Percentiles rank a stretch among this genome's conserved stretches.
Conservation (phyloP, 106 monocot genomes). For the Agapanthus africanus region DNA sequence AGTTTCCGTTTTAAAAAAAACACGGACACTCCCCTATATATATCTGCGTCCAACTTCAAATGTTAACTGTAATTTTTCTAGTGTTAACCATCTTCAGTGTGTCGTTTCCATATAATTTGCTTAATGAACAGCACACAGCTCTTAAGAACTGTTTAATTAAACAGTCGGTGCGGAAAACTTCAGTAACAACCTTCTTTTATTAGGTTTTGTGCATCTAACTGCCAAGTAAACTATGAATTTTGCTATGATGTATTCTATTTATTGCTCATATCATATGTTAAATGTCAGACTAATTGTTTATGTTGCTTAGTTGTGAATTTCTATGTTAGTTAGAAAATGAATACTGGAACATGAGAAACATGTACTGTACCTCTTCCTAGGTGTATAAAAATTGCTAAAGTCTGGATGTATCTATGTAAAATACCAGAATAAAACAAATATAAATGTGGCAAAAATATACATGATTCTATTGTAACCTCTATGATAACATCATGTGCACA, state of each 20-base stretch:
- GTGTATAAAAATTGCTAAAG: background rate
- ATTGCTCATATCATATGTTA: background rate
- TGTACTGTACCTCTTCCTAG: background rate
- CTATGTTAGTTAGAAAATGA: background rate
- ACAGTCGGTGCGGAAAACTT: background rate
- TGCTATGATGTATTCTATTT: background rate
- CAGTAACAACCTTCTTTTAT: constrained; percentile 2
- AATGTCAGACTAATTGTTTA: background rate
- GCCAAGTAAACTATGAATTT: constrained; percentile 31
- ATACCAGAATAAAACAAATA: background rate
- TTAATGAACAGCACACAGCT: background rate
- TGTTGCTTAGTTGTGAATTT: background rate
- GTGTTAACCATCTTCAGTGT: background rate
- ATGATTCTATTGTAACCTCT: background rate
- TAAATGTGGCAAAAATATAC: background rate
- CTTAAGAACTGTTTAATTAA: background rate
- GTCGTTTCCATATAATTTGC: background rate
- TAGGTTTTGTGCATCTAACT: constrained; percentile 52
- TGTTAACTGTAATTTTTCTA: constrained; percentile 25
- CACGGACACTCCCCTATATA: no score
- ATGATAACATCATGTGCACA: background rate
- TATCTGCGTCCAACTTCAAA: constrained; percentile 35
- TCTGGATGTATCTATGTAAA: background rate
- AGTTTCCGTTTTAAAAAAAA: no score
- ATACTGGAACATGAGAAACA: background rate